A percentile compares a stretch with the other conserved stretches of the same genome.
Conservation (phyloP, 768 basidiomycete genomes). For the Amanita phalloides region DNA sequence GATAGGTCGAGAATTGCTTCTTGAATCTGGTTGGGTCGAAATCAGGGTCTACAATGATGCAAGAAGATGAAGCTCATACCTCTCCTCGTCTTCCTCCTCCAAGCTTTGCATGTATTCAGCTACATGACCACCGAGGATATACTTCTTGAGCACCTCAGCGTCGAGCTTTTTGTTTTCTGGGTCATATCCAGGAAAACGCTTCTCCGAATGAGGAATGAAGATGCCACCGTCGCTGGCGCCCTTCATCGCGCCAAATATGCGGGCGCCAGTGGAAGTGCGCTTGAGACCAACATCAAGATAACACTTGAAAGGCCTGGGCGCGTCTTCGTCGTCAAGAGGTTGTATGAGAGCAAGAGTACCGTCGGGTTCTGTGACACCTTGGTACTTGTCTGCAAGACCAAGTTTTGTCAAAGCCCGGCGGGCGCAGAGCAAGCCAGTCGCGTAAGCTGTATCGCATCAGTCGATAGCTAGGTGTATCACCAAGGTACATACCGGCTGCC, state of each 20-base stretch:
- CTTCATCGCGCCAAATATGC: slow-evolving; percentile 98
- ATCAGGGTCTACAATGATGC: neutral
- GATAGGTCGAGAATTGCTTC: slow-evolving; percentile 93
- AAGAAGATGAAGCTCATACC: slow-evolving; percentile 31
- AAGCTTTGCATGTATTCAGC: slow-evolving; percentile 99
- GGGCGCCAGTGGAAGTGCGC: slow-evolving; percentile 94
- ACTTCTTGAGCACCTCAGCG: slow-evolving; percentile 91
- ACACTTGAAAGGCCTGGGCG: slow-evolving; percentile 96
- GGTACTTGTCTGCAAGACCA: slow-evolving; percentile 95
- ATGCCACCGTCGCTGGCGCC: slow-evolving; percentile 97
- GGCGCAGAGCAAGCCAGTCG: slow-evolving; percentile 90
- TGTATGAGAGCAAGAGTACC: slow-evolving; percentile 81
- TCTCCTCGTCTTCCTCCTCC: slow-evolving; percentile 99
- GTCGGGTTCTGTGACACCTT: slow-evolving; percentile 87
- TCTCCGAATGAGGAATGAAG: slow-evolving; percentile 95
- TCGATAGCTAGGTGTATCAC: neutral
- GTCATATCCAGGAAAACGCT: slow-evolving; percentile 98
- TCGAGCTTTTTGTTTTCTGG: slow-evolving; percentile 88
- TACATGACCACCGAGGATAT: slow-evolving; percentile 95
- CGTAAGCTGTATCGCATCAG: slow-evolving; percentile 56
- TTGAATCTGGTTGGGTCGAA: slow-evolving; percentile 55
- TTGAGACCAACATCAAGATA: slow-evolving; percentile 98
- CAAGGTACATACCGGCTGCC: slow-evolving; percentile 64
- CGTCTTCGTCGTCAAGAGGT: slow-evolving; percentile 80
- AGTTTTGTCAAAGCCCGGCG: slow-evolving; percentile 93